A percentile compares a stretch with the other conserved stretches of the same genome.
These are phyloP conservation scores for Hura crepitans DNA, from an alignment of 441 rosid species.

Conservation along the genomic window DNA sequence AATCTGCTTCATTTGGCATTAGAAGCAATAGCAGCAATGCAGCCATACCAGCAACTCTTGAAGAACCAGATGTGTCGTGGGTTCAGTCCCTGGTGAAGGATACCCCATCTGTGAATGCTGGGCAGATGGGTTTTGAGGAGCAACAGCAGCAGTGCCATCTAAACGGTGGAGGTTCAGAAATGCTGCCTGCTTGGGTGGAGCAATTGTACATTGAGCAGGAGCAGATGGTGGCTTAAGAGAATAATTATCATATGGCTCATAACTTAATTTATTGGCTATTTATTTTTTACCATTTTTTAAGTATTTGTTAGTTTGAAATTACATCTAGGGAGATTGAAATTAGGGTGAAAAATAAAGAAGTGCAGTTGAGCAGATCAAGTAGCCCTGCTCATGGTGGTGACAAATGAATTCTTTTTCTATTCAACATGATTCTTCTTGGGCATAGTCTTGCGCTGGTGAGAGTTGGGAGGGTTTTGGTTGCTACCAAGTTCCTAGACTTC, in stretches of 20 bases:
- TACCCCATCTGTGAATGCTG: slow-evolving; percentile 25
- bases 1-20: slow-evolving; percentile 61
- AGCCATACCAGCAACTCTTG: slow-evolving; percentile 24
- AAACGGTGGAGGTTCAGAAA: slow-evolving; percentile 30
- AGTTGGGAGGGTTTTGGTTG: slow-evolving; percentile 9
- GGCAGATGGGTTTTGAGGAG: slow-evolving; percentile 32
- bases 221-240: slow-evolving; percentile 56
- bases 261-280: slow-evolving; percentile 43
- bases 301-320: slow-evolving; percentile 29
- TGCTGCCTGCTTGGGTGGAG: slow-evolving; percentile 65
- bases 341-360: slow-evolving; percentile 11
- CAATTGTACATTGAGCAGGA: slow-evolving; percentile 76
- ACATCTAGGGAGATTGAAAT: slow-evolving; percentile 20
- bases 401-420: slow-evolving; percentile 28
- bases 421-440: background rate
- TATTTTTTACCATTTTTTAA: slow-evolving; percentile 32
- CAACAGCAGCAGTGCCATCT: slow-evolving; percentile 41
- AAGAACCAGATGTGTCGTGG: slow-evolving; percentile 83
- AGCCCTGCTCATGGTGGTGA: slow-evolving; percentile 28
- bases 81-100: slow-evolving; percentile 78
- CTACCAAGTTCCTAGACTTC: slow-evolving; percentile 10
- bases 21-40: slow-evolving; percentile 34
- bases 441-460: slow-evolving; percentile 16
- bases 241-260: slow-evolving; percentile 20
- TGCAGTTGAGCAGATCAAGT: slow-evolving; percentile 29